Percentiles rank a stretch among this genome's conserved stretches.
Conservation (phyloP, 148 eudicot genomes). For the Cornus controversa region DNA sequence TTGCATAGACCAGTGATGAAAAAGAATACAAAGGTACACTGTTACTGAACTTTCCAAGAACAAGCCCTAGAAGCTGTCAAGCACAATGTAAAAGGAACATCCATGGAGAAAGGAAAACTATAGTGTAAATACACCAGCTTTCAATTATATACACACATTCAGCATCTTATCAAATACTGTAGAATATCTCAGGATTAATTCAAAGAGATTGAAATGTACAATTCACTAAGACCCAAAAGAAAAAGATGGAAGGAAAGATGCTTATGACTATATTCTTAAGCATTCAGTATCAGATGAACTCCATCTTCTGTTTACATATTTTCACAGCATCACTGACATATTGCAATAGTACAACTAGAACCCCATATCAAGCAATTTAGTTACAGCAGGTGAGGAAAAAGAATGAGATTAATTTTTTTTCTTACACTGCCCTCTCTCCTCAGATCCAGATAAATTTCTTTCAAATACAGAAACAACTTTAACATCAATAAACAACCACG, state of each 20-base stretch:
- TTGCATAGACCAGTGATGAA: neutral
- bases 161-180: too few species aligned
- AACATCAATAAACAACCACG: slow-evolving; percentile 3
- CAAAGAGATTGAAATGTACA: slow-evolving; percentile 7
- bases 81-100: neutral
- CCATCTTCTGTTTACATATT: neutral
- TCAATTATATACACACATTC: too few species aligned
- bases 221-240: slow-evolving; percentile 6
- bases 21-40: neutral
- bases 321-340: neutral
- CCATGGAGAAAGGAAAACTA: neutral
- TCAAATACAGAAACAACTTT: neutral
- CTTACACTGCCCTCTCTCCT: neutral
- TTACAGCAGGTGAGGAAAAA: neutral
- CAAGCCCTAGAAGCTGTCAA: neutral
- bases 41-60: neutral
- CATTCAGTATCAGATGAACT: slow-evolving; percentile 3
- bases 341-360: neutral
- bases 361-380: neutral
- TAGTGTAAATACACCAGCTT: too few species aligned
- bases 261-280: too few species aligned
- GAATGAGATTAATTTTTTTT: neutral
- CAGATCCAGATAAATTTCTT: neutral
- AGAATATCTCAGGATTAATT: neutral
- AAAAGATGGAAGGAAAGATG: neutral